Base-by-base conservation (phyloP, 345 rosid genomes). In the Corchorus olitorius region DNA sequence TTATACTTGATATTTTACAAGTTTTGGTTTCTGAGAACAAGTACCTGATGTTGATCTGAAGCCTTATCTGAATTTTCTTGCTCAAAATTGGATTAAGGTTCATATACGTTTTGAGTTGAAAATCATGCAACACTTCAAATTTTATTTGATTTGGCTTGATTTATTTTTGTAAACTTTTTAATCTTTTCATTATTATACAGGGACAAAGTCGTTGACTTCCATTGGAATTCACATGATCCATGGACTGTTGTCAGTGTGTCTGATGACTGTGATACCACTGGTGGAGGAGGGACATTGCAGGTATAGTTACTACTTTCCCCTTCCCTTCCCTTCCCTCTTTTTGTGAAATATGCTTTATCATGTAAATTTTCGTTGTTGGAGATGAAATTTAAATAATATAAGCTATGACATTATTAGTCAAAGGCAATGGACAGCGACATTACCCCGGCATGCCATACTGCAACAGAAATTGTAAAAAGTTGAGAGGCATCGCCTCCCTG, bases 241-340 rank as follows among this genome's bases (percentile, higher is more conserved):
- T 95, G 99, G 99, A 95, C 98, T 6, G 75, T 95, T 78, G 98
- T 93, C 33, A 95, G 97, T 74, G 99, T 95, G 16, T 95, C 99
- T 13, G 99, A 95, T 85, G 99, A 95, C 85, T 95, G 99, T 81
- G 98, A 92, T 43, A 82, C 89, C 22, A 91, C 93, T 16, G 98
- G 98, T 63, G 99, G 98, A 73, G 99, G 99, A 4, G 98, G 99
- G 33, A 95, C 99, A 55, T 80, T 95, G 77, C 98, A 95, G 98
- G 98, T 91, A 83, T 20, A 12, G 2, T 37, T 76, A 33, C 49
- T 56, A 70, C 41, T 48, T 1, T 49, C 16, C 27, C 35, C 3
- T 55, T 55, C 7, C 19, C 3, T 55, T 55, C 7, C 19, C 19
- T 65, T 15, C 43, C 6, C 9, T 27, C 27, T 27, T 27, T 27